Percentiles rank a stretch among this genome's conserved stretches.
Conservation (phyloP, 345 rosid genomes). For the Pistacia integerrima region DNA sequence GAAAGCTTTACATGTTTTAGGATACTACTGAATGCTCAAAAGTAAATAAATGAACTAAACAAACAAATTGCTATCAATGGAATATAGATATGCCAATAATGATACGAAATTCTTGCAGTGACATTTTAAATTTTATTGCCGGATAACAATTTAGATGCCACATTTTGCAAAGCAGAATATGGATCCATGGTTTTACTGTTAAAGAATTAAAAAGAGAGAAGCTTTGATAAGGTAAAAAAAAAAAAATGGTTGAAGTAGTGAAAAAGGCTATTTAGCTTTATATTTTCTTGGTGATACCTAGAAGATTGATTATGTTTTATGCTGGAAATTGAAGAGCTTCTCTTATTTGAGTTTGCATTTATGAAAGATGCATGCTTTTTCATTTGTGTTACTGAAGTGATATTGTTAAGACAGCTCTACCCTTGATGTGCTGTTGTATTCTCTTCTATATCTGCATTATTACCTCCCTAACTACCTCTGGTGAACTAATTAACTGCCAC, state of each 20-base stretch:
- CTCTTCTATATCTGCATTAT: constrained; percentile 1
- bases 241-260: no score
- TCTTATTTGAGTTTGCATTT: not conserved
- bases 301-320: not conserved
- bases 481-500: not conserved
- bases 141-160: not conserved
- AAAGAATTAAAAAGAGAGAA: not conserved
- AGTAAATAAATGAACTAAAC: not conserved
- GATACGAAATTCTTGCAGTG: not conserved
- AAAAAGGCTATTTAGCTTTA: not conserved
- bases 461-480: not conserved
- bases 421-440: not conserved
- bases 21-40: not conserved
- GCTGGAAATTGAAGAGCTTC: not conserved
- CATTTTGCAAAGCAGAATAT: not conserved
- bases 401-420: not conserved
- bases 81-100: not conserved
- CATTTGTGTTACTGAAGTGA: not conserved
- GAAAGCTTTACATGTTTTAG: not conserved
- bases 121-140: not conserved
- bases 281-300: not conserved
- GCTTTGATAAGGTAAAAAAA: no score
- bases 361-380: not conserved
- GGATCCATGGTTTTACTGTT: not conserved
- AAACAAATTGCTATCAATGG: not conserved